These are phyloP conservation scores for Penicillium sclerotigenum DNA, from an alignment of 2,329 filamentous ascomycete genomes.

Conservation along the genomic window DNA sequence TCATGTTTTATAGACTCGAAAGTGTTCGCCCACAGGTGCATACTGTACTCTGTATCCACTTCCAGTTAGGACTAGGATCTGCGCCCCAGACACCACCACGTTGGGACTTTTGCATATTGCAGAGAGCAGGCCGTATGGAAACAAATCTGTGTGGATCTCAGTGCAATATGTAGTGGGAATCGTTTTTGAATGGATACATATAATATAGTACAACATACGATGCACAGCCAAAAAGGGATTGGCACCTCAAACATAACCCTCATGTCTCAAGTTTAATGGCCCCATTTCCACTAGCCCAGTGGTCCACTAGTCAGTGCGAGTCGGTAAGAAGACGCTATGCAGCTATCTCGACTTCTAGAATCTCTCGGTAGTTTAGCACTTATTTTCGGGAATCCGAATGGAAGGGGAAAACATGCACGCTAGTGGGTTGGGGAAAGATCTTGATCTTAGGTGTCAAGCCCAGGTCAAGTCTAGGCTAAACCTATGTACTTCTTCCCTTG, in stretches of 20 bases:
- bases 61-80: neutral
- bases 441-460: neutral
- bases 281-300: neutral
- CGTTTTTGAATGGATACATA: neutral
- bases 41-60: neutral
- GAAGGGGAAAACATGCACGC: slow-evolving; percentile 1
- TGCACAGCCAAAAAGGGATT: neutral
- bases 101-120: neutral
- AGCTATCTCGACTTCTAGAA: neutral
- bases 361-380: slow-evolving; percentile 3
- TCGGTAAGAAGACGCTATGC: neutral
- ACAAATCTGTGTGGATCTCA: neutral
- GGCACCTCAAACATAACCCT: neutral
- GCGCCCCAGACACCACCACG: neutral
- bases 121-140: neutral
- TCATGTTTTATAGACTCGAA: too few relatives aligned
- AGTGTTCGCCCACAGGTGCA: neutral
- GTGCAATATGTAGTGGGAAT: neutral
- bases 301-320: neutral
- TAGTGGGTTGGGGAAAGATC: neutral
- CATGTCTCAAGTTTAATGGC: slow-evolving; percentile 16
- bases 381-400: neutral
- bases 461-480: neutral
- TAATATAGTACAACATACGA: neutral
- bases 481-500: neutral